Conservation (phyloP, 306 rosid genomes). For the Trifolium subterraneum region DNA sequence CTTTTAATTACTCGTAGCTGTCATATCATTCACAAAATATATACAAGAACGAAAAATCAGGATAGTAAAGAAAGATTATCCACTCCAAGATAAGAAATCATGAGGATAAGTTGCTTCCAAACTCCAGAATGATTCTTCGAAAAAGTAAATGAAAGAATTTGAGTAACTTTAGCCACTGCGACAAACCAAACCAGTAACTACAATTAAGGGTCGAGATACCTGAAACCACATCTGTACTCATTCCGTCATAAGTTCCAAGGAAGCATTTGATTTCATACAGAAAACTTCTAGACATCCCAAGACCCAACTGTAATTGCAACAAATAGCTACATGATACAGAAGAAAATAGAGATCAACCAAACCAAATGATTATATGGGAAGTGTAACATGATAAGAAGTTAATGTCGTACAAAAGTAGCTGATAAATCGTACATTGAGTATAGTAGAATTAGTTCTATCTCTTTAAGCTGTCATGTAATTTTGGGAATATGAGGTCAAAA, state of each 20-base stretch:
- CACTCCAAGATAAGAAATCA: not conserved
- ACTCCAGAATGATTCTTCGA: not conserved
- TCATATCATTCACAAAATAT: not conserved
- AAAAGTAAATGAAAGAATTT: not conserved
- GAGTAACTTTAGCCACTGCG: not conserved
- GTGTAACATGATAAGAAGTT: not conserved
- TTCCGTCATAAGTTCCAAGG: not conserved
- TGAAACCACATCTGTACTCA: not conserved
- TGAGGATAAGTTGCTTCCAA: not conserved
- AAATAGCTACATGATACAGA: not conserved
- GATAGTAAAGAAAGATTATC: not conserved
- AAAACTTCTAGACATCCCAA: not conserved
- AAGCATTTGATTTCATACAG: not conserved
- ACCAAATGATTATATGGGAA: not conserved
- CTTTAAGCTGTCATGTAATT: not conserved
- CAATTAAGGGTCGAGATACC: not conserved
- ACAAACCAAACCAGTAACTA: not conserved
- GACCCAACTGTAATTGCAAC: not conserved
- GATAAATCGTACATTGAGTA: no score
- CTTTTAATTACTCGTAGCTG: not conserved
- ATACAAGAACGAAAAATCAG: not conserved
- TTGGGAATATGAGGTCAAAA: not conserved
- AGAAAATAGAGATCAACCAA: not conserved
- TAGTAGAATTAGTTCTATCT: not conserved
- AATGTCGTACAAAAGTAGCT: not conserved